Evolutionary conservation across 1,284 basidiomycete genomes (phyloP).

Genomic region (Rhodotorula sp.): DNA sequence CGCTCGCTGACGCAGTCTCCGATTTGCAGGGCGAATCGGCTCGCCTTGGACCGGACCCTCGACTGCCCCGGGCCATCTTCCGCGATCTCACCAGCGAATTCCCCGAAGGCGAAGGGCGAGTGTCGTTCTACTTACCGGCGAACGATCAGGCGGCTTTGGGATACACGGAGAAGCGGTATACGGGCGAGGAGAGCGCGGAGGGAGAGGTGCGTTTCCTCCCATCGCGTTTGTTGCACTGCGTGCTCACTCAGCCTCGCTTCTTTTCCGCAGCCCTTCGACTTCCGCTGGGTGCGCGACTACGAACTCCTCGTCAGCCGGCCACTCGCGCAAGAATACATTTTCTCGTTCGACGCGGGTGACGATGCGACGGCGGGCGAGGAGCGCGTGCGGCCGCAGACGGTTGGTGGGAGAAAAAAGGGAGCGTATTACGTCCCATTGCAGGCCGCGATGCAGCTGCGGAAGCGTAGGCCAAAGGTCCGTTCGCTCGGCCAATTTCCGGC

Average conservation of each 20-base stretch:
- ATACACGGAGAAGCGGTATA: conserved; percentile 42
- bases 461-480: conserved; percentile 34
- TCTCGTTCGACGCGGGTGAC: conserved; percentile 28
- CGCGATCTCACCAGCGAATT: conserved; percentile 65
- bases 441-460: conserved; percentile 21
- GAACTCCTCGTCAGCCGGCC: conserved; percentile 19
- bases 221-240: too few relatives aligned
- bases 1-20: neutral
- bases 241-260: neutral
- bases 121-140: conserved; percentile 81
- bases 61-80: conserved; percentile 77
- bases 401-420: conserved; percentile 25
- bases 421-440: conserved; percentile 34
- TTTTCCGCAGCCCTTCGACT: conserved; percentile 24
- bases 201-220: conserved; percentile 17
- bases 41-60: conserved; percentile 64
- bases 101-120: conserved; percentile 75
- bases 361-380: conserved; percentile 20
- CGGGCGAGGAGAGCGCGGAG: conserved; percentile 10
- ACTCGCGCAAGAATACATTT: conserved; percentile 28
- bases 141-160: conserved; percentile 67
- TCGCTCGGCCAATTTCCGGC: too few relatives aligned
- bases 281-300: conserved; percentile 38
- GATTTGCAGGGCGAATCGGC: conserved; percentile 16
- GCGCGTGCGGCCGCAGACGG: conserved; percentile 9